phyloP scores from a whole-genome alignment of 2,329 filamentous ascomycete genomes.

The Oidium heveae region DNA sequence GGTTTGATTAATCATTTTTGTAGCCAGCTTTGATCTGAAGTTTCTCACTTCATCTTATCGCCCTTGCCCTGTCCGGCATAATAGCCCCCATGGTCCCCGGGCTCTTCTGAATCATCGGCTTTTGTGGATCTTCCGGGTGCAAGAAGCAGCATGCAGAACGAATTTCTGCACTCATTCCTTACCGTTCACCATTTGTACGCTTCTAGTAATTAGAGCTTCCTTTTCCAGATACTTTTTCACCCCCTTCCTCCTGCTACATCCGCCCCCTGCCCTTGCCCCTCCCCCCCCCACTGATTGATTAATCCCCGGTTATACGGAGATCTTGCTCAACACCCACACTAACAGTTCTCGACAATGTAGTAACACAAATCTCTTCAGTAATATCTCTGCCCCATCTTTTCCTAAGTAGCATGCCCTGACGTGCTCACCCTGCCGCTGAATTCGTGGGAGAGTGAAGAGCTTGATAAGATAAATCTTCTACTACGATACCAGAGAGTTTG shows the following conservation, averaged over 20 bases:
- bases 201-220: background rate
- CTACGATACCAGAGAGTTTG: background rate
- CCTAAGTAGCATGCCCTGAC: no score
- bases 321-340: background rate
- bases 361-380: no score
- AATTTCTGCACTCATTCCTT: no score
- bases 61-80: no score
- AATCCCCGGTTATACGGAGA: background rate
- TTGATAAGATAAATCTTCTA: background rate
- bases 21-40: background rate
- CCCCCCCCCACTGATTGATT: background rate
- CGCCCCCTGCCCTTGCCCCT: background rate
- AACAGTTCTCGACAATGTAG: background rate
- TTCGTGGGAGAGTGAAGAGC: background rate
- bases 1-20: background rate
- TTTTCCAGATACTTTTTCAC: background rate
- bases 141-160: no score
- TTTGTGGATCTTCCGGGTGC: background rate
- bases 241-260: background rate
- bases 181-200: no score
- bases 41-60: background rate
- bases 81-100: background rate
- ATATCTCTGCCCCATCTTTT: no score
- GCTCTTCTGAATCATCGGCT: background rate
- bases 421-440: no score